Evolutionary conservation across 1,284 basidiomycete species (phyloP).

Genomic region (Trichosporon inkin): DNA sequence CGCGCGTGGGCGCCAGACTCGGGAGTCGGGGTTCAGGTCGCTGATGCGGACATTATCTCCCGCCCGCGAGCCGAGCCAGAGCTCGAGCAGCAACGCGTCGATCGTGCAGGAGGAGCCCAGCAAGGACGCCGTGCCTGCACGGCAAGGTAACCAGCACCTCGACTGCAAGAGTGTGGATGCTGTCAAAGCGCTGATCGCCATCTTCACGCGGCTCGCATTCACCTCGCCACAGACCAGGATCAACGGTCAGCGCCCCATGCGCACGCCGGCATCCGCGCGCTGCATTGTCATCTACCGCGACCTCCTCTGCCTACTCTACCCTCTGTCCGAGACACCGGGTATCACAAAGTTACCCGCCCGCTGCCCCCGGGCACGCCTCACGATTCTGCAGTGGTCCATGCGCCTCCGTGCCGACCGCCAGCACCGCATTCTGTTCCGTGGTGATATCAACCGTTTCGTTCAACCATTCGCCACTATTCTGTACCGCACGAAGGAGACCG

Average conservation of each 20-base stretch:
- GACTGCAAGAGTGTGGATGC: conserved; percentile 48
- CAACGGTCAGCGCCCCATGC: conserved; percentile 32
- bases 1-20: conserved; percentile 8
- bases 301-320: conserved; percentile 50
- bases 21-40: conserved; percentile 28
- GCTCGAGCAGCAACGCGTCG: not conserved
- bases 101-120: not conserved
- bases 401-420: conserved; percentile 85
- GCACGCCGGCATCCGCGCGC: conserved; percentile 50
- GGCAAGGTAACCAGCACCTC: conserved; percentile 23
- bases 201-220: conserved; percentile 53
- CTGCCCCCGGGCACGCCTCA: conserved; percentile 64
- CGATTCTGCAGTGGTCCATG: conserved; percentile 80
- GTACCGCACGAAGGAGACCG: conserved; percentile 42
- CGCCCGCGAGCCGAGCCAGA: not conserved
- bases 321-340: conserved; percentile 27
- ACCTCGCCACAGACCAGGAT: conserved; percentile 31
- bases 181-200: conserved; percentile 50
- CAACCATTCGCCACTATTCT: conserved; percentile 48
- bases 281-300: conserved; percentile 53
- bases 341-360: conserved; percentile 38
- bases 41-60: conserved; percentile 41
- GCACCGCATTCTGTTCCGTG: conserved; percentile 73
- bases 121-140: not conserved
- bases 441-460: conserved; percentile 50